Evolutionary conservation across 78 protist species (phyloP).

Genomic region (Bodo saltans): DNA sequence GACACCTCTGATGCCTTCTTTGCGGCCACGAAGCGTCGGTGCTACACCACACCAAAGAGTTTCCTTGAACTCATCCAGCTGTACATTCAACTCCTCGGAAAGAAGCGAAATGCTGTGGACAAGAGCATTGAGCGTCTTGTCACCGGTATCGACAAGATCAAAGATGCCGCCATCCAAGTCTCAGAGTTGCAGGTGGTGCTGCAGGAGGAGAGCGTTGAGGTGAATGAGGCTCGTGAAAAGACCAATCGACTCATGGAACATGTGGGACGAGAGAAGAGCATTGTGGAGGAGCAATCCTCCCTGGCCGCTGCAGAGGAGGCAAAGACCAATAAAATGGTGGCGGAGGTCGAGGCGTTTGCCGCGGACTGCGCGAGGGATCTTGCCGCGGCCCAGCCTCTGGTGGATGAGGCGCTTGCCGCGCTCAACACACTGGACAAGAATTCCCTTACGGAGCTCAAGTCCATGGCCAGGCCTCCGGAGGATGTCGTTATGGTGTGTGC

Average conservation of each 20-base stretch:
- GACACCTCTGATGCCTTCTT: slow-evolving; percentile 17
- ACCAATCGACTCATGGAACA: slow-evolving; percentile 29
- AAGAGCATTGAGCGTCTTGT: slow-evolving; percentile 37
- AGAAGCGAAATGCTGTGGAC: slow-evolving; percentile 35
- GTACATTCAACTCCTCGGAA: slow-evolving; percentile 48
- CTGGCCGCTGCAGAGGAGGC: slow-evolving; percentile 48
- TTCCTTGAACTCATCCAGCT: slow-evolving; percentile 75
- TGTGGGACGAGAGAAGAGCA: slow-evolving; percentile 42
- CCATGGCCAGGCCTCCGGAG: slow-evolving; percentile 60
- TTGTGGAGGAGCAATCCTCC: slow-evolving; percentile 43
- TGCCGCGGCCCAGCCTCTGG: slow-evolving; percentile 64
- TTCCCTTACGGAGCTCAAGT: slow-evolving; percentile 60
- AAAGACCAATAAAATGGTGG: slow-evolving; percentile 36
- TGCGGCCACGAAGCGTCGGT: slow-evolving; percentile 47
- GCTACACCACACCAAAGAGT: slow-evolving; percentile 81
- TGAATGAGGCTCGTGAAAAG: slow-evolving; percentile 2
- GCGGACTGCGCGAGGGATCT: slow-evolving; percentile 53
- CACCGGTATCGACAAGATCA: slow-evolving; percentile 50
- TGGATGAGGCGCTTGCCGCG: slow-evolving; percentile 66
- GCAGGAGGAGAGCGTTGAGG: slow-evolving; percentile 28
- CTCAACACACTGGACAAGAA: slow-evolving; percentile 61
- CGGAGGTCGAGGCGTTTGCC: slow-evolving; percentile 14
- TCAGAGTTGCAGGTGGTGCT: slow-evolving; percentile 55
- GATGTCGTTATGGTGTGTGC: slow-evolving; percentile 40
- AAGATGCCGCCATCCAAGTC: slow-evolving; percentile 31